Percentiles rank a stretch among this genome's conserved stretches.
These are phyloP conservation scores for Mortierella alpina DNA, from an alignment of 192 early-diverging fungal genomes.

Conservation along the genomic window DNA sequence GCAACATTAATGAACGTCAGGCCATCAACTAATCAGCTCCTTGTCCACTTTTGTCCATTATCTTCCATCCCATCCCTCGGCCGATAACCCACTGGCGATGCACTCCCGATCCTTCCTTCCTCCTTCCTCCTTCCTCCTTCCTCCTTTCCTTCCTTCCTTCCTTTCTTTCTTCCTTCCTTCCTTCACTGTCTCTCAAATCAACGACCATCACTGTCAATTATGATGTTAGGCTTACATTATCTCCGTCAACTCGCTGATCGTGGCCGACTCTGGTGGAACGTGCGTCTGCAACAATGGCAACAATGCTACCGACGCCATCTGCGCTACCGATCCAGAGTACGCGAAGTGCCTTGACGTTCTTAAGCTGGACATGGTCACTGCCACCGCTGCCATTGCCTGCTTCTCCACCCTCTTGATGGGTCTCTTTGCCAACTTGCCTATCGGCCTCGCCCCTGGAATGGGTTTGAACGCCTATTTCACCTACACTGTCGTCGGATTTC, in stretches of 20 bases:
- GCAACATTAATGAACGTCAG: too few relatives aligned
- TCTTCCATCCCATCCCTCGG: not conserved
- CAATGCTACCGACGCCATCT: slow-evolving; percentile 61
- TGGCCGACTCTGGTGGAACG: slow-evolving; percentile 80
- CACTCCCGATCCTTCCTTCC: not conserved
- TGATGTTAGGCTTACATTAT: slow-evolving; percentile 68
- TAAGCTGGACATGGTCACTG: slow-evolving; percentile 81
- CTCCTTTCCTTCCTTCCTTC: not conserved
- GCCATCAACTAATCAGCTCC: too few relatives aligned
- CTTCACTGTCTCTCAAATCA: not conserved
- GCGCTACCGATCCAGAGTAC: slow-evolving; percentile 68
- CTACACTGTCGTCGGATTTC: slow-evolving; percentile 87
- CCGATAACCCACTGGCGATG: slow-evolving; percentile 1
- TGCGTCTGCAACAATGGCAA: slow-evolving; percentile 71
- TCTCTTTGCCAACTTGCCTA: slow-evolving; percentile 79
- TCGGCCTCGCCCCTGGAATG: slow-evolving; percentile 88
- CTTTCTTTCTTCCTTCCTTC: not conserved
- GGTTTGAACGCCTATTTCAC: slow-evolving; percentile 89
- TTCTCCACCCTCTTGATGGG: slow-evolving; percentile 77
- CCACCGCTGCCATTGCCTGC: slow-evolving; percentile 74
- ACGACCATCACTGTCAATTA: not conserved
- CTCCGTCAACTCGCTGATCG: slow-evolving; percentile 79
- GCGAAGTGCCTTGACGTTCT: slow-evolving; percentile 66
- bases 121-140: not conserved
- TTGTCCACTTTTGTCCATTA: too few relatives aligned